Conservation (phyloP, 2,329 filamentous ascomycete genomes). For the Penicillium palitans region DNA sequence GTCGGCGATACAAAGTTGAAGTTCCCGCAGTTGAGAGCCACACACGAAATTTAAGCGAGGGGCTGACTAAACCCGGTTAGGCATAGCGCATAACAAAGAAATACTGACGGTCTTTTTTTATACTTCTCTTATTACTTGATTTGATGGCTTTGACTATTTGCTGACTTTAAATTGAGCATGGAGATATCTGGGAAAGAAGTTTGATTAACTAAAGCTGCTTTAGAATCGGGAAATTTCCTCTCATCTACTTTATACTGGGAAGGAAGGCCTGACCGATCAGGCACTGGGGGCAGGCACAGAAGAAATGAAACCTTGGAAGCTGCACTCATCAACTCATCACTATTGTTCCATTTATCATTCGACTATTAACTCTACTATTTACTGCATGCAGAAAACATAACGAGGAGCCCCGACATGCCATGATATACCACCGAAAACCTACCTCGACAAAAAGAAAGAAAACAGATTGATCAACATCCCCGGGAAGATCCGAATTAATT, state of each 20-base stretch:
- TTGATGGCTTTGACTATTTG: background rate
- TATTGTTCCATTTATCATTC: background rate
- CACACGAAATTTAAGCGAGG: conserved; percentile 51
- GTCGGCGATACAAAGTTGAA: conserved; percentile 29
- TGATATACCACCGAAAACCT: background rate
- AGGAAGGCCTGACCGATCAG: background rate
- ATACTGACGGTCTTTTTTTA: background rate
- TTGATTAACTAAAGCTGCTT: background rate
- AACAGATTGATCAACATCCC: background rate
- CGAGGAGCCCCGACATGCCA: background rate
- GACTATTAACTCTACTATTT: background rate
- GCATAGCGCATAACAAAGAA: conserved; percentile 21
- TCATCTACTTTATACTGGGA: background rate
- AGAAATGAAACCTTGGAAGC: background rate
- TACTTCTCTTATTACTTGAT: background rate
- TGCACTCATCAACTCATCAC: background rate
- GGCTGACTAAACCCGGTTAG: conserved; percentile 37
- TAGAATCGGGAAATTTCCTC: background rate
- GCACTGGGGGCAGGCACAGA: background rate
- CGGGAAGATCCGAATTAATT: conserved; percentile 15
- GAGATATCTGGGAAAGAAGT: background rate
- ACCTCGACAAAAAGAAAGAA: background rate
- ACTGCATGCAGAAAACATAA: background rate
- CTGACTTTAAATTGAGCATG: background rate
- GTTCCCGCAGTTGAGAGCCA: conserved; percentile 34